phyloP scores from a whole-genome alignment of 257 asterid genomes.

The Salvia miltiorrhiza region DNA sequence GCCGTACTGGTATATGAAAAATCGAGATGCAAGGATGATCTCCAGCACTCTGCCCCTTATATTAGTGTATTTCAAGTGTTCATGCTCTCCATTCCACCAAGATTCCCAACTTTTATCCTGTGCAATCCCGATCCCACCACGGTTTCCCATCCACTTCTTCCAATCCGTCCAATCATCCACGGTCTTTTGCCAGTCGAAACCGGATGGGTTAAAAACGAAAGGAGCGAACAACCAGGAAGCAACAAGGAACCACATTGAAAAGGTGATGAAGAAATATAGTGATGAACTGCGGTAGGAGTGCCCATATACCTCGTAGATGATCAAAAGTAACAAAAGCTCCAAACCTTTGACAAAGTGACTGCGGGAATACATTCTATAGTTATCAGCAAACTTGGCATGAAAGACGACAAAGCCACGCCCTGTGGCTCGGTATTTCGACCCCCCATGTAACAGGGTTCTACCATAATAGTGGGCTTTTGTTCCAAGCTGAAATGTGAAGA shows the following conservation, averaged over 20 bases:
- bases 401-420: slow-evolving; percentile 28
- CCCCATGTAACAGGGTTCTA: slow-evolving; percentile 20
- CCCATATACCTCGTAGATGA: slow-evolving; percentile 24
- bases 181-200: slow-evolving; percentile 27
- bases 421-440: slow-evolving; percentile 26
- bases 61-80: slow-evolving; percentile 28
- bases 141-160: slow-evolving; percentile 28
- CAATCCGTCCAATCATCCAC: slow-evolving; percentile 30
- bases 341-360: slow-evolving; percentile 26
- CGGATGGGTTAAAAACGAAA: slow-evolving; percentile 24
- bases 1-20: slow-evolving; percentile 22
- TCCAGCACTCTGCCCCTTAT: slow-evolving; percentile 26
- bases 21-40: slow-evolving; percentile 20
- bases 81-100: slow-evolving; percentile 27
- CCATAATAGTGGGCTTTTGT: slow-evolving; percentile 28
- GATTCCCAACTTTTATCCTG: slow-evolving; percentile 29
- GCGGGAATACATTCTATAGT: slow-evolving; percentile 24
- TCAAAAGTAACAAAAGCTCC: slow-evolving; percentile 23
- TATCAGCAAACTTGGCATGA: slow-evolving; percentile 27
- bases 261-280: slow-evolving; percentile 23
- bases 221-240: slow-evolving; percentile 31
- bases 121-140: slow-evolving; percentile 24
- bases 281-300: slow-evolving; percentile 20
- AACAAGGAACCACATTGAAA: slow-evolving; percentile 30
- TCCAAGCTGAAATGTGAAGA: slow-evolving; percentile 28